Percentiles rank a stretch among this genome's conserved stretches.
Conservation (phyloP, 352 stramenopile species). For the Pythium brachiatum region DNA sequence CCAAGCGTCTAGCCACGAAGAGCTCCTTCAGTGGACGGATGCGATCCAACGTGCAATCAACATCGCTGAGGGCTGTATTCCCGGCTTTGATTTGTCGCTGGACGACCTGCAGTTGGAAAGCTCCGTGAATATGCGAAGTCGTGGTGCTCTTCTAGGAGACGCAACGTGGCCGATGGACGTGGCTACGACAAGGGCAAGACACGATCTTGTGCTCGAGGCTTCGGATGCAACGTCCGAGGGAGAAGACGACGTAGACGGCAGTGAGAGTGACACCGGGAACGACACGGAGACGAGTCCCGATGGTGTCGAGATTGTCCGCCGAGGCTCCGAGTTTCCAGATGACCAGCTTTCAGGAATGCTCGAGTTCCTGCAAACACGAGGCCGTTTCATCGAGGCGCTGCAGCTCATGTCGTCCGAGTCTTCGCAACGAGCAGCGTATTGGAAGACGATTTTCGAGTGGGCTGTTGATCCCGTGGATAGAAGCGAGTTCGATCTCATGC, state of each 20-base stretch:
- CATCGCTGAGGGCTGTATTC: conserved; percentile 58
- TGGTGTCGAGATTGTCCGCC: conserved; percentile 2
- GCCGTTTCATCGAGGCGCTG: conserved; percentile 70
- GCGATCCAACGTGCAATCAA: conserved; percentile 69
- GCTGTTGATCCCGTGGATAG: conserved; percentile 33
- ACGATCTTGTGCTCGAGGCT: conserved; percentile 10
- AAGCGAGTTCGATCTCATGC: conserved; percentile 19
- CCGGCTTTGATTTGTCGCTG: conserved; percentile 41
- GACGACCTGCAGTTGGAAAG: conserved; percentile 53
- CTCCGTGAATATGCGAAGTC: conserved; percentile 48
- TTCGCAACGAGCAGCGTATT: conserved; percentile 46
- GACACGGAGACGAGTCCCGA: neutral
- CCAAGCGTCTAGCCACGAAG: conserved; percentile 45
- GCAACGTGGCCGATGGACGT: neutral
- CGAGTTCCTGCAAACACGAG: conserved; percentile 52
- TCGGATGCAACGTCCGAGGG: conserved; percentile 26
- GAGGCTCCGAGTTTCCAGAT: conserved; percentile 30
- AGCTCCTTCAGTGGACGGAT: conserved; percentile 54
- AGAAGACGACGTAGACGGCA: conserved; percentile 18
- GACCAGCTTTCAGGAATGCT: conserved; percentile 55
- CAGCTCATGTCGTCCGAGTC: conserved; percentile 69
- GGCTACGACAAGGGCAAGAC: neutral
- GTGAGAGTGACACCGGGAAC: conserved; percentile 12
- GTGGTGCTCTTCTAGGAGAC: conserved; percentile 27
- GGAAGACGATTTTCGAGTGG: conserved; percentile 67